phyloP scores from a whole-genome alignment of 768 basidiomycete genomes.

The Mycena capillaripes region DNA sequence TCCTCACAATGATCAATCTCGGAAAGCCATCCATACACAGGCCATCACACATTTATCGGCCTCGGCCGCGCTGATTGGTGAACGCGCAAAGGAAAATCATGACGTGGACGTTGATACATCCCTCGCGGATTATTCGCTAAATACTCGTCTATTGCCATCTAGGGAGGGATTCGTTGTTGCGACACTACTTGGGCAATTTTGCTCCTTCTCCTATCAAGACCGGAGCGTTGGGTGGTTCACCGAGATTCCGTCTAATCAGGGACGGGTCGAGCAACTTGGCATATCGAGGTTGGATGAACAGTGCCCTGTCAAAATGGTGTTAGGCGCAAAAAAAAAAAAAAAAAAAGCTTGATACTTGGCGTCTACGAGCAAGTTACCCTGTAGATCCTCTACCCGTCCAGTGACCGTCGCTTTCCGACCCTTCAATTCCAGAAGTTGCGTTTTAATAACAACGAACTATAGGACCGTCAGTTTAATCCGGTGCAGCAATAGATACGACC shows the following conservation, averaged over 20 bases:
- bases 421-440: conserved; percentile 2
- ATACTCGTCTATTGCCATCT: background rate
- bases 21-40: too few relatives aligned
- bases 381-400: conserved; percentile 15
- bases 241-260: background rate
- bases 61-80: background rate
- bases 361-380: conserved; percentile 19
- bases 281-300: conserved; percentile 22
- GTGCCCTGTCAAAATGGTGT: background rate
- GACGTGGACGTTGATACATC: too few relatives aligned
- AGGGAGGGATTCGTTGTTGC: background rate
- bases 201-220: background rate
- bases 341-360: background rate
- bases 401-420: conserved; percentile 8
- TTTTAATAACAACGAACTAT: conserved; percentile 20
- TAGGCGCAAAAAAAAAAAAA: background rate
- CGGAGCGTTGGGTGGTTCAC: background rate
- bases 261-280: conserved; percentile 2
- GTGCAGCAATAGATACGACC: background rate
- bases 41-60: too few relatives aligned
- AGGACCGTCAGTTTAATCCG: background rate
- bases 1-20: too few relatives aligned
- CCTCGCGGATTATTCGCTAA: too few relatives aligned
- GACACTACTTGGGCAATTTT: background rate
- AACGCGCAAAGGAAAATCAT: too few relatives aligned